Percentiles rank a stretch among this genome's conserved stretches.
These are phyloP conservation scores for Cytospora piceicola DNA, from an alignment of 2,329 filamentous ascomycete species.

Conservation along the genomic window DNA sequence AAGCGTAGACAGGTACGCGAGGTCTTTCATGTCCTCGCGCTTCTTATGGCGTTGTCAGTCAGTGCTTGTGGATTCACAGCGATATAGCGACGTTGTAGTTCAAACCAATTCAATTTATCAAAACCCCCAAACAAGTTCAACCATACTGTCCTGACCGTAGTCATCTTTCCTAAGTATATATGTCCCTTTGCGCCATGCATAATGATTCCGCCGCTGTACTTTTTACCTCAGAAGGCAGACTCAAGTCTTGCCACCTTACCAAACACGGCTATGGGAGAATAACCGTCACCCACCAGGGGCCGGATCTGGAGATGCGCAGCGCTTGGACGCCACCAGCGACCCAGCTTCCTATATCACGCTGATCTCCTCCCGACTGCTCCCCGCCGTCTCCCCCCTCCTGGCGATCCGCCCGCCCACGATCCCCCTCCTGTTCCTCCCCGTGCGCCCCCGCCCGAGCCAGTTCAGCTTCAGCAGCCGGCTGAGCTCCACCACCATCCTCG, in stretches of 20 bases:
- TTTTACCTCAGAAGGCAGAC: conserved; percentile 13
- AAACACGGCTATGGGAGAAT: neutral
- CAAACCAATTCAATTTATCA: neutral
- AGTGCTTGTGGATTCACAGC: neutral
- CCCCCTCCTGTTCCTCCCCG: conserved; percentile 84
- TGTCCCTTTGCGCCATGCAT: conserved; percentile 34
- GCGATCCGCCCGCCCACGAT: conserved; percentile 74
- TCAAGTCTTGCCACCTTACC: neutral
- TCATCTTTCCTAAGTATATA: conserved; percentile 10
- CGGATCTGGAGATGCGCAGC: neutral
- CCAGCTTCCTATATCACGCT: conserved; percentile 39
- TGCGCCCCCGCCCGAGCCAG: conserved; percentile 89
- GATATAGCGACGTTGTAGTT: neutral
- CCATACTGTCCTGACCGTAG: conserved; percentile 8
- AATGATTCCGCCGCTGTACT: conserved; percentile 11
- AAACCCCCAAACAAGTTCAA: neutral
- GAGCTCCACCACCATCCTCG: conserved; percentile 80
- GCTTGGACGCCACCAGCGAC: neutral
- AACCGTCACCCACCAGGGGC: neutral
- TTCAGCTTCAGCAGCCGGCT: conserved; percentile 92
- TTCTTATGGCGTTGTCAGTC: neutral
- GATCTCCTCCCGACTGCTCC: conserved; percentile 46
- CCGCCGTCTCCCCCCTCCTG: conserved; percentile 39
- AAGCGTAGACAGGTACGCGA: too few relatives aligned
- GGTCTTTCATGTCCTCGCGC: too few relatives aligned